Percentiles rank a stretch among this genome's conserved stretches.
Conservation (phyloP, 1,284 basidiomycete species). For the Fomitiporia mediterranea region DNA sequence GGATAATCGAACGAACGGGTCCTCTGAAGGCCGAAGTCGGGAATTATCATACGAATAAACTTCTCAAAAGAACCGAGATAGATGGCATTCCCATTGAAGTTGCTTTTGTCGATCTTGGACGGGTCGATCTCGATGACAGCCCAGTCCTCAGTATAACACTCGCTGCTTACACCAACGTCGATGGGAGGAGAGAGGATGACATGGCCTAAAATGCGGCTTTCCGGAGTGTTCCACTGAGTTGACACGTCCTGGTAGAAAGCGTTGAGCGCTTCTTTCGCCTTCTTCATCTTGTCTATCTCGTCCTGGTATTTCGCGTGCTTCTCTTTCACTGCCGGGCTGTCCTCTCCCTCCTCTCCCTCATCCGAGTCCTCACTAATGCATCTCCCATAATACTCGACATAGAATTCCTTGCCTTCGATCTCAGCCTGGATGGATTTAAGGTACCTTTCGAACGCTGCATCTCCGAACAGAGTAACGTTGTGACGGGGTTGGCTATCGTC, state of each 20-base stretch:
- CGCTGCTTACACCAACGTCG: conserved; percentile 22
- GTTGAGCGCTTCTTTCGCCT: conserved; percentile 25
- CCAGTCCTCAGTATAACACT: conserved; percentile 31
- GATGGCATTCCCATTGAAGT: conserved; percentile 28
- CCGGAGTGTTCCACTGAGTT: conserved; percentile 24
- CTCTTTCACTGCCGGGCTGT: conserved; percentile 15
- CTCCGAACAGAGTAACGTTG: conserved; percentile 29
- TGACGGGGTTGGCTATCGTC: conserved; percentile 20
- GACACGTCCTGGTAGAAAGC: conserved; percentile 27
- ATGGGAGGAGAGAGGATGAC: conserved; percentile 29
- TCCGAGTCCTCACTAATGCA: conserved; percentile 20
- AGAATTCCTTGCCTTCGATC: conserved; percentile 17
- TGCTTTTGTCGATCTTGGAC: conserved; percentile 28
- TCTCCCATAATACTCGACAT: conserved; percentile 15
- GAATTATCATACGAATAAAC: conserved; percentile 13
- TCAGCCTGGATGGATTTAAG: conserved; percentile 17
- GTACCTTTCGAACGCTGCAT: conserved; percentile 20
- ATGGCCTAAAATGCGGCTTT: conserved; percentile 31
- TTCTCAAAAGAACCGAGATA: conserved; percentile 25
- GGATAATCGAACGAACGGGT: conserved; percentile 24
- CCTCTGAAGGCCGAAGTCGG: conserved; percentile 24
- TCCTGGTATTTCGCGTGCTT: neutral
- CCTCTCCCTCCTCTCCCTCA: conserved; percentile 16
- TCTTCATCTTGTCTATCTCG: neutral
- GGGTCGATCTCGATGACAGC: conserved; percentile 33